phyloP scores from a whole-genome alignment of 2,329 filamentous ascomycete species.

The Colletotrichum paranaense region DNA sequence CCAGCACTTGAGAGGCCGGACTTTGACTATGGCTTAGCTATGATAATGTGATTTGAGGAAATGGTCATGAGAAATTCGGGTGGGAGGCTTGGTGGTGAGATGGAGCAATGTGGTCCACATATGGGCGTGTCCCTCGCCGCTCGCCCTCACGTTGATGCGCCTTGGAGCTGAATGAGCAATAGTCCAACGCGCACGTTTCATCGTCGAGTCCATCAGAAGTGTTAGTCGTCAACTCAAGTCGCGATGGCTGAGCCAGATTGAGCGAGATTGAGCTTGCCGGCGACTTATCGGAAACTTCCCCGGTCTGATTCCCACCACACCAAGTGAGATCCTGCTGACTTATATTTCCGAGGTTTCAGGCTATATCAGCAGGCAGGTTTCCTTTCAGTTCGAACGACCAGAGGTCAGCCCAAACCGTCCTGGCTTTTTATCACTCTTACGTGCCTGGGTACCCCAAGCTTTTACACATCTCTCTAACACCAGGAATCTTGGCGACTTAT shows the following conservation, averaged over 20 bases:
- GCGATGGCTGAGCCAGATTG: not conserved
- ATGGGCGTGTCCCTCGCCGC: no score
- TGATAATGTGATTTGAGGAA: not conserved
- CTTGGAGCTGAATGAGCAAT: no score
- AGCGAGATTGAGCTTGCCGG: not conserved
- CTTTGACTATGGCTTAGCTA: not conserved
- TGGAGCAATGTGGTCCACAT: not conserved
- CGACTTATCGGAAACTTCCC: not conserved
- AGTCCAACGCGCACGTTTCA: not conserved
- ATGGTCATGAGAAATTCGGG: not conserved
- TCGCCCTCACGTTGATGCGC: no score
- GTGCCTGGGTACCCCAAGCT: no score
- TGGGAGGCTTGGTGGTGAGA: not conserved
- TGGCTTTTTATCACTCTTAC: no score
- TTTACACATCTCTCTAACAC: no score
- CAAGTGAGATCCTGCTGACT: not conserved
- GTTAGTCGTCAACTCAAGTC: not conserved
- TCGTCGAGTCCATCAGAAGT: not conserved
- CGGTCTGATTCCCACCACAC: not conserved
- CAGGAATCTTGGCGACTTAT: no score
- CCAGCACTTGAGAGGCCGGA: not conserved
- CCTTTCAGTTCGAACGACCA: no score
- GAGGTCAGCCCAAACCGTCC: no score
- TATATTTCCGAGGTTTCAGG: not conserved
- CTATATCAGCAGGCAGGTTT: no score